Evolutionary conservation across 805 yeast genomes (phyloP), one percentile per base, ranked within the genome.

Genomic region (Ogataea pilisensis): DNA sequence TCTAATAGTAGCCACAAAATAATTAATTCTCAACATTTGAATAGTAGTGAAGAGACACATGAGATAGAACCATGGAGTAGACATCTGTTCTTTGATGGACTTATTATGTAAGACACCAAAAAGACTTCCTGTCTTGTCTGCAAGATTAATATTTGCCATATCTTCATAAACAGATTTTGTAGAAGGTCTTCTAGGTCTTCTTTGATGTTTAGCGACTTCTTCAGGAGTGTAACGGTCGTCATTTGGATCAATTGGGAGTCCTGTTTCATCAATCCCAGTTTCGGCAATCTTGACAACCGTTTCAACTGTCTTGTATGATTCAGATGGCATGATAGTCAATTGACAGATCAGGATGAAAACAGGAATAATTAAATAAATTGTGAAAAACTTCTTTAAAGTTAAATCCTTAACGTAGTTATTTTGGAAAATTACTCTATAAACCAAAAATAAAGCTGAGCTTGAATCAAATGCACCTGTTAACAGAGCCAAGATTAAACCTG

Each of bases 401-500:
- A 83, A 51, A 26, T 62, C 46, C 13, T 57, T 39, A 37, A 68
- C 44, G 39, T 61, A 60, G 19, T 52, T 36, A 44, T 69, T 45
- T 47, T 76, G 79, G 61, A 85, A 89, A 11, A 75, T 54, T 14
- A 88, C 45, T 51, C 95, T 68, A 66, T 89, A 91, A 9, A 76
- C 51, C 51, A 88, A 68, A 57, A 90, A 90, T 35, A 90, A 72
- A 0, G 95, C 96, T n/a, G 95, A 80, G 2, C 95, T 85, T 0
- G 95, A 74, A 61, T 91, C 97, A 57, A 90, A 89, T 0, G 96
- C 89, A n/a, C 97, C 97, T 0, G 96, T 87, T 37, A 90, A 65
- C 14, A 87, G 63, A 0, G 96, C 95, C 49, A 89, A 65, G 17
- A 89, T 71, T 34, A 85, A 72, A 0, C 96, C 96, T 4, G 95